These are phyloP conservation scores for Aspergillus udagawae DNA, from an alignment of 2,329 filamentous ascomycete genomes.

Conservation along the genomic window DNA sequence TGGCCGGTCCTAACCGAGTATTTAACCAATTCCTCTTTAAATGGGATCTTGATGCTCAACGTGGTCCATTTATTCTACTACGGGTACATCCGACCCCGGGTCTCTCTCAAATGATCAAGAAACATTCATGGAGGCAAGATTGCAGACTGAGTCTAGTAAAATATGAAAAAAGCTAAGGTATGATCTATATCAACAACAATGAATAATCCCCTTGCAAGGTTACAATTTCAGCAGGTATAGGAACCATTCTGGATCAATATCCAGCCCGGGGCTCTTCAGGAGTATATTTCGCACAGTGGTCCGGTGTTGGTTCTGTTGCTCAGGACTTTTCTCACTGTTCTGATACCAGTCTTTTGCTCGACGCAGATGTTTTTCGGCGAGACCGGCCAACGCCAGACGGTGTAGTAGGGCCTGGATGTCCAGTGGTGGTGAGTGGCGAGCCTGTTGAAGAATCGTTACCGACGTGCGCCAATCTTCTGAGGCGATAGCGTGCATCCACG, in stretches of 20 bases:
- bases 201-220: not conserved
- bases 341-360: not conserved
- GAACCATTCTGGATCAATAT: not conserved
- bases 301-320: not conserved
- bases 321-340: not conserved
- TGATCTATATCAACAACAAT: not conserved
- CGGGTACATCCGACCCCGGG: no score
- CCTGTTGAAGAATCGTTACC: constrained; percentile 4
- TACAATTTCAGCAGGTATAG: not conserved
- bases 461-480: not conserved
- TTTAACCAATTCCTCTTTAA: not conserved
- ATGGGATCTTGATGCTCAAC: no score
- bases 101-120: no score
- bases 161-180: not conserved
- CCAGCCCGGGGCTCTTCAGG: not conserved
- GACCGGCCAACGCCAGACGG: not conserved
- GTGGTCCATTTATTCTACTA: no score
- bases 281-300: not conserved
- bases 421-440: not conserved
- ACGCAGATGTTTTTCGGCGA: not conserved
- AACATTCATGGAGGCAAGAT: not conserved
- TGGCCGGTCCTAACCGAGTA: not conserved
- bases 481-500: not conserved
- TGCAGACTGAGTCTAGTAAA: not conserved
- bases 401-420: not conserved